These are phyloP conservation scores for Mycena capillaripes DNA, from an alignment of 768 basidiomycete species.

Conservation along the genomic window DNA sequence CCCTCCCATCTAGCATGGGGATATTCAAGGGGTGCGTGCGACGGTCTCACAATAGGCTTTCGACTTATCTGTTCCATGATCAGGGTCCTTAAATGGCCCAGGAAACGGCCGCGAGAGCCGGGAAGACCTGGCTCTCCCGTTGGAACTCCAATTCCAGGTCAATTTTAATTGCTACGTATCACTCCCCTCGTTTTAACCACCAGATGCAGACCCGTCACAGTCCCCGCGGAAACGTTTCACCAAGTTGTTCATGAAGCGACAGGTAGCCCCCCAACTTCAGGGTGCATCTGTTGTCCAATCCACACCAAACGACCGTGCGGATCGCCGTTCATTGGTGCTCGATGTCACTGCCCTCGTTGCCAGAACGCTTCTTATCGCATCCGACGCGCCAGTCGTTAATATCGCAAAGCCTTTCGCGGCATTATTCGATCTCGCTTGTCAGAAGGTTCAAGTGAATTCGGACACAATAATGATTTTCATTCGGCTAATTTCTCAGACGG, in stretches of 20 bases:
- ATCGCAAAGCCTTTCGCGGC: neutral
- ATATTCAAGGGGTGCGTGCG: neutral
- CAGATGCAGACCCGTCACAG: neutral
- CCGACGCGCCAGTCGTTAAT: neutral
- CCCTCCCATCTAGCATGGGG: neutral
- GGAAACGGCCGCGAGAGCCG: neutral
- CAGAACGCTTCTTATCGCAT: neutral
- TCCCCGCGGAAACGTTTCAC: neutral
- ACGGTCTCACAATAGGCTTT: neutral
- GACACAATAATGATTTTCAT: neutral
- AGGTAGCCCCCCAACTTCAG: neutral
- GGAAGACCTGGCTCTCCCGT: too few relatives aligned
- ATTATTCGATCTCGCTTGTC: neutral
- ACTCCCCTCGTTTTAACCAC: too few relatives aligned
- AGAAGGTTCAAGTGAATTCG: neutral
- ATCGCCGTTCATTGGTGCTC: neutral
- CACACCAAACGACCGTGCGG: neutral
- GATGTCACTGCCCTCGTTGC: neutral
- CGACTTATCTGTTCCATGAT: too few relatives aligned
- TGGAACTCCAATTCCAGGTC: neutral
- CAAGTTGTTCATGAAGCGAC: neutral
- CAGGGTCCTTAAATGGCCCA: neutral
- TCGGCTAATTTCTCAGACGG: neutral
- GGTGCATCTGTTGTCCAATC: neutral
- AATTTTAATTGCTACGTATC: neutral